Percentiles rank a stretch among this genome's conserved stretches.
Evolutionary conservation across 78 protist genomes (phyloP).

Genomic region (Dictyostelium citrinum): DNA sequence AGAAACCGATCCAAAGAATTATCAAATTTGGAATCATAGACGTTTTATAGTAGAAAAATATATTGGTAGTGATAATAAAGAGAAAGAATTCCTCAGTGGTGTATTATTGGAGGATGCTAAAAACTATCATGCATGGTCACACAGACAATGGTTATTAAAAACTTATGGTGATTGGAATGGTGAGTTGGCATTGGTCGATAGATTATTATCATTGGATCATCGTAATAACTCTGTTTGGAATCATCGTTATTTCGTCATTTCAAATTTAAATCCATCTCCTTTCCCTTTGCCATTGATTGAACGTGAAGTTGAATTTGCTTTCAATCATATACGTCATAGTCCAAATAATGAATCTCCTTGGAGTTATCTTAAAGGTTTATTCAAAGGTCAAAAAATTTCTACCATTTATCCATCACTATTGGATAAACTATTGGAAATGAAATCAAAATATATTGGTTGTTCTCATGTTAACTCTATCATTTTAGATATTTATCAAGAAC

Average conservation of each 20-base stretch:
- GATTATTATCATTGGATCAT: conserved; percentile 83
- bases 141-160: conserved; percentile 77
- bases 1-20: conserved; percentile 88
- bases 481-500: conserved; percentile 62
- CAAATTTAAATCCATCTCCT: not conserved
- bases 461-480: conserved; percentile 65
- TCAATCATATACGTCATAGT: not conserved
- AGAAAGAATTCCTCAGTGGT: conserved; percentile 70
- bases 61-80: conserved; percentile 52
- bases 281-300: not conserved
- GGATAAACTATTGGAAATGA: conserved; percentile 15
- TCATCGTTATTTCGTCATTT: conserved; percentile 88
- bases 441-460: conserved; percentile 71
- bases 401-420: not conserved
- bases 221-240: conserved; percentile 98
- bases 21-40: conserved; percentile 97
- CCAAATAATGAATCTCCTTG: conserved; percentile 88
- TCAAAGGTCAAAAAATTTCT: not conserved
- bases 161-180: conserved; percentile 42
- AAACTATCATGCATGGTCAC: conserved; percentile 98
- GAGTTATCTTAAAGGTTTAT: conserved; percentile 80
- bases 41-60: conserved; percentile 64
- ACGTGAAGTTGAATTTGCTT: conserved; percentile 34
- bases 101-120: conserved; percentile 87
- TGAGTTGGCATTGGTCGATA: conserved; percentile 83